Base-by-base conservation (phyloP, 768 basidiomycete genomes). In the Tulasnella sp. region DNA sequence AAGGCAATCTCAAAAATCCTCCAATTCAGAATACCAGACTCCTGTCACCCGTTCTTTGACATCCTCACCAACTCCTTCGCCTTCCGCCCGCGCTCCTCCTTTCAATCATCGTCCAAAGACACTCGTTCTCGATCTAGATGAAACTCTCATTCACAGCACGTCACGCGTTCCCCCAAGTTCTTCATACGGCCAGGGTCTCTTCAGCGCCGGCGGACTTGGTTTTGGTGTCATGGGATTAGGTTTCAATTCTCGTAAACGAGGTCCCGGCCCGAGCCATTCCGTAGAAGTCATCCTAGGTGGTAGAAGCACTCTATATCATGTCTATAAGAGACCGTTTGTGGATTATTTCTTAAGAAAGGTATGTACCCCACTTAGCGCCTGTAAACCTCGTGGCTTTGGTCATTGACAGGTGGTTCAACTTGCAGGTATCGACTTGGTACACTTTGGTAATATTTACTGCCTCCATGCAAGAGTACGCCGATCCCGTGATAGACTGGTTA, bases 401-500 rank as follows among this genome's bases (percentile, higher is more conserved):
- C 12, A 20, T 22, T 20, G 40, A 9, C 40, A 35, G 19, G 34
- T 19, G 48, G 53, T 33, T 55, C 34, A 20, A 22, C 37, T 53
- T 37, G n/a, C 59, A 98, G 92, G 93, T 96, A 34, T 92, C 95
- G 27, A 74, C 81, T 22, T 99, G 95, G 95, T 99, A 99, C 67
- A 98, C 92, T 1, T 76, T 99, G 54, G 91, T 99, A 47, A 90
- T 99, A 57, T 99, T 93, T 67, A 99, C 95, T 28, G 95, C 95
- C 5, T 96, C 93, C 7, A 89, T 99, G 87, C 85, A 91, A 62
- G 95, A 99, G 67, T 99, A 99, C 64, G 95, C 95, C 55, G 95
- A 99, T 70, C 95, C 95, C 0, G 92, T 99, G 25, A 99, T 99
- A 58, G 95, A 99, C 67, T 99, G 95, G 95, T 70, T 99, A 48